These are phyloP conservation scores for Acacia acuminata DNA, from an alignment of 306 rosid genomes.

Conservation along the genomic window DNA sequence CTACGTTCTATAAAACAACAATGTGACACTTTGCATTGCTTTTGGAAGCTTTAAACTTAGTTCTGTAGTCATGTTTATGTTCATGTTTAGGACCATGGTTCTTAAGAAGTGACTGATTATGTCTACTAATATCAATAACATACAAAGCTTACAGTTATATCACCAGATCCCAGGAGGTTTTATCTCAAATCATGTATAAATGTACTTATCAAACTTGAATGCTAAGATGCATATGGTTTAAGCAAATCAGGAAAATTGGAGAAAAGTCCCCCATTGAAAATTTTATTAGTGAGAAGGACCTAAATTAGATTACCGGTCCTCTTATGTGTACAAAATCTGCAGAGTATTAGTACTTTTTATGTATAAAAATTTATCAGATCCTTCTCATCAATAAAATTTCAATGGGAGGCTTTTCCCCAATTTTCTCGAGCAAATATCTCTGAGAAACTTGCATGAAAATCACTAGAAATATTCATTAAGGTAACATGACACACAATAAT, in stretches of 20 bases:
- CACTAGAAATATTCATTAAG: not conserved
- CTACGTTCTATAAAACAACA: not conserved
- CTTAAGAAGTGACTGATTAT: not conserved
- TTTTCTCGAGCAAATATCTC: not conserved
- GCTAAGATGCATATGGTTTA: not conserved
- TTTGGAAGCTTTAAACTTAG: not conserved
- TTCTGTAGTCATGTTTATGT: not conserved
- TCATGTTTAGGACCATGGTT: not conserved
- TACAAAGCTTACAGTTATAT: not conserved
- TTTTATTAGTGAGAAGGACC: no score
- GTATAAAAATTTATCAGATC: no score
- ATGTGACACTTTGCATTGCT: not conserved
- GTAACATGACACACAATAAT: conserved; percentile 10
- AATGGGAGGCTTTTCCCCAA: no score
- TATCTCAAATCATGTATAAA: not conserved
- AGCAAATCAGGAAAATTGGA: no score
- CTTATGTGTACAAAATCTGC: no score
- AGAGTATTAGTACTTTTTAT: no score
- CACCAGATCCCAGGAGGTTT: not conserved
- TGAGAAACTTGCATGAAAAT: not conserved
- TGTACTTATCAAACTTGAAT: not conserved
- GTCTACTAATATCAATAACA: not conserved
- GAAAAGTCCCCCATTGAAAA: no score
- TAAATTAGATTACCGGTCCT: no score
- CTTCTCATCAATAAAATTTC: no score